Evolutionary conservation across 805 yeast genomes (phyloP), one percentile per base, ranked within the genome.

Genomic region (Metschnikowia reukaufii): DNA sequence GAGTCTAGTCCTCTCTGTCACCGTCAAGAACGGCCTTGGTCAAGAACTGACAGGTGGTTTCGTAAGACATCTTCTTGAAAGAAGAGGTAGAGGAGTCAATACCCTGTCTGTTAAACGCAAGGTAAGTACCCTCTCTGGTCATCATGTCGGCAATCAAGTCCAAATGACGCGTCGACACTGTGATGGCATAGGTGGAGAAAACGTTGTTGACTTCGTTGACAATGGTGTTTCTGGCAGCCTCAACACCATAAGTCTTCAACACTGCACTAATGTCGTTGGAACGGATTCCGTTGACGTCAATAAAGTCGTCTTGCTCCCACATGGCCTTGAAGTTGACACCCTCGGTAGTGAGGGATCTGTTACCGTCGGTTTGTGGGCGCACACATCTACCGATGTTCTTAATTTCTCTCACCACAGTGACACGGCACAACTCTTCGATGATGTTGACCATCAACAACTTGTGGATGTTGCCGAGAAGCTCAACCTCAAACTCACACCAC

Each of bases 31-130:
- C 98, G 6, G 98, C 96, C 74, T 90, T 89, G 43, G 97, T 94
- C 66, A 94, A 78, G 78, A 94, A 94, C 70, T 88, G 96, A 74
- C 97, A 90, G 1, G 99, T 94, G 37, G 99, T 94, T 73, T 94
- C 99, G 69, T 90, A 94, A 47, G 97, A 89, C 99, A 94, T 94
- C 76, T 94, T 94, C 91, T 89, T 86, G 76, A 94, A 88, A 15
- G 98, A 87, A 6, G 98, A 91, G 1, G 97, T 90, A 12, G 94
- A 82, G 1, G 96, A 80, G 67, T 94, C 98, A 65, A 95, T 91
- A 68, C 99, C 99, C 73, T 89, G 97, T 77, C 99, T 88, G 70
- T 89, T 91, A 77, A 94, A 94, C 20, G 99, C 96, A 64, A 92
- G 73, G 65, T 91, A 94, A 2, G 95, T 81, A 62, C 99, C 99